Percentiles rank a stretch among this genome's conserved stretches.
Evolutionary conservation across 805 yeast genomes (phyloP).

Genomic region (Pichia cephalocereana): DNA sequence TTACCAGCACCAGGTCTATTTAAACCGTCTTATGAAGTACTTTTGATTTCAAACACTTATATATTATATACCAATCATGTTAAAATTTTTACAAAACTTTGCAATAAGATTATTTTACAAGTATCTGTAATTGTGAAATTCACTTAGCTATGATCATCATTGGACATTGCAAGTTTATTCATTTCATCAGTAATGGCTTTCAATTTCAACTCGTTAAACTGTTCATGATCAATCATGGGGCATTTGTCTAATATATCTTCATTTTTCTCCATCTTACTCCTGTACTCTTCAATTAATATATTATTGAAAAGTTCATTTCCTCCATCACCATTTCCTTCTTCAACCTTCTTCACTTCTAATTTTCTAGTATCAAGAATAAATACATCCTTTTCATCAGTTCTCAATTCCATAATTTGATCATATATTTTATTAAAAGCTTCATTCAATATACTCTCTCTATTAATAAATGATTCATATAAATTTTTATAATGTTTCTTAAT

Average conservation of each 20-base stretch:
- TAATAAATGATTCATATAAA: constrained; percentile 1
- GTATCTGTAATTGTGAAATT: no score
- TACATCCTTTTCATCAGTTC: background rate
- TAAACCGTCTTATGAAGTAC: no score
- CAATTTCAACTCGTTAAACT: background rate
- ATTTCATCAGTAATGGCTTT: no score
- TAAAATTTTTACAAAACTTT: no score
- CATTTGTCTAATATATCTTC: background rate
- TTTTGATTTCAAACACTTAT: no score
- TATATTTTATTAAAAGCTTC: background rate
- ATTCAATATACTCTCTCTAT: background rate
- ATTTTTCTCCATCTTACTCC: background rate
- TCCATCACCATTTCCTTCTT: background rate
- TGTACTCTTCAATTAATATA: constrained; percentile 1
- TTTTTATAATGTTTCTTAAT: background rate
- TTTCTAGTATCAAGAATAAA: background rate
- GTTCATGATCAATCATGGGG: background rate
- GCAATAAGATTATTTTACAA: no score
- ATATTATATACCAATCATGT: no score
- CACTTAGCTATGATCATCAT: no score
- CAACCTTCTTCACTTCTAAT: background rate
- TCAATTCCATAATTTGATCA: background rate
- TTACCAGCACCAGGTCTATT: no score
- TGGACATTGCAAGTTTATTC: no score
- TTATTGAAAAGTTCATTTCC: background rate